Evolutionary conservation across 1,284 basidiomycete species (phyloP).

Genomic region (Pyrrhoderma lamaoense): DNA sequence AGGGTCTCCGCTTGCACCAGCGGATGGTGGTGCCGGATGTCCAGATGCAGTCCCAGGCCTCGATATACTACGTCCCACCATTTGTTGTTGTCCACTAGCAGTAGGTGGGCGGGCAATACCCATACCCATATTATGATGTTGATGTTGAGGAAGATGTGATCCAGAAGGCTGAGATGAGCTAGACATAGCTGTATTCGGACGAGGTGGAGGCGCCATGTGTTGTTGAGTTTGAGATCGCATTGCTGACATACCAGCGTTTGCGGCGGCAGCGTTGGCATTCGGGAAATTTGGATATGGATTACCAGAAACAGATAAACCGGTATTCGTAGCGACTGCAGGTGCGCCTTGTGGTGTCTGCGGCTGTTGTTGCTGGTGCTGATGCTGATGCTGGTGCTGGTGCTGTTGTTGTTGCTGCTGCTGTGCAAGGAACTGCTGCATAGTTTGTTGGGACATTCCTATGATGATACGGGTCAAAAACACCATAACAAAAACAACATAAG

Average conservation of each 20-base stretch:
- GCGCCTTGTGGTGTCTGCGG: neutral
- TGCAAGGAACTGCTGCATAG: slow-evolving; percentile 19
- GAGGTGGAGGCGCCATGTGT: slow-evolving; percentile 15
- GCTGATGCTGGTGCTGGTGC: slow-evolving; percentile 22
- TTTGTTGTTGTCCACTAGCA: slow-evolving; percentile 8
- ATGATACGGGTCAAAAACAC: no score
- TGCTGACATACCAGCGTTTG: neutral
- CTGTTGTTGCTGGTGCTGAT: slow-evolving; percentile 22
- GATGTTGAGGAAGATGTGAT: neutral
- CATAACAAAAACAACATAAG: slow-evolving; percentile 10
- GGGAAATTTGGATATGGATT: slow-evolving; percentile 9
- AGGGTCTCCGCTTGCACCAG: slow-evolving; percentile 1
- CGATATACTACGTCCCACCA: slow-evolving; percentile 11
- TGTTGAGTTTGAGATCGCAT: neutral
- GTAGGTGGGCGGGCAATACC: slow-evolving; percentile 13
- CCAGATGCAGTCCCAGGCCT: slow-evolving; percentile 18
- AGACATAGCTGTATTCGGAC: slow-evolving; percentile 17
- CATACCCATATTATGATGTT: slow-evolving; percentile 4
- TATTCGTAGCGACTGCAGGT: neutral
- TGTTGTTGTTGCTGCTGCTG: slow-evolving; percentile 23
- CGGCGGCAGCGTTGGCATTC: neutral
- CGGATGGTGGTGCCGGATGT: slow-evolving; percentile 12
- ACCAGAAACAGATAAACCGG: neutral
- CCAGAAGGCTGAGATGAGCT: slow-evolving; percentile 13
- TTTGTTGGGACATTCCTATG: slow-evolving; percentile 15